Evolutionary conservation across 179 eudicot genomes (phyloP).

Genomic region (Corrigiola litoralis): DNA sequence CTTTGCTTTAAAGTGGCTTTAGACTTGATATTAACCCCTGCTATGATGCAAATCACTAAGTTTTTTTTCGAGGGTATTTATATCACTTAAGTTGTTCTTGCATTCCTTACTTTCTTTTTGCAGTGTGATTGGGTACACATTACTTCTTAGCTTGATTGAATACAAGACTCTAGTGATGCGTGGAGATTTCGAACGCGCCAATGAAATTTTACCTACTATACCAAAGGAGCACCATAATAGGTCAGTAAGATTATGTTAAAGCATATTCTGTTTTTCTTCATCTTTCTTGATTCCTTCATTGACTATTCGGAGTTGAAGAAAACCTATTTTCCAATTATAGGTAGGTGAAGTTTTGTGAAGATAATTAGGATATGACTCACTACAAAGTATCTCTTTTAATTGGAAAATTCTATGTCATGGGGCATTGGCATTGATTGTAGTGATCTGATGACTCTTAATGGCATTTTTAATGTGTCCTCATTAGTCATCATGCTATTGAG

Average conservation of each 20-base stretch:
- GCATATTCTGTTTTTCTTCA: neutral
- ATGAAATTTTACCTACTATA: slow-evolving; percentile 74
- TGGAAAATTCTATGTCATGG: neutral
- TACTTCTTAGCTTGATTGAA: slow-evolving; percentile 86
- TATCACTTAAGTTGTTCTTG: too few relatives aligned
- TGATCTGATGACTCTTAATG: too few relatives aligned
- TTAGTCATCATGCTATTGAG: too few relatives aligned
- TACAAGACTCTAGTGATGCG: slow-evolving; percentile 99
- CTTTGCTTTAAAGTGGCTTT: slow-evolving; percentile 9
- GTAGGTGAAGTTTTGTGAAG: too few relatives aligned
- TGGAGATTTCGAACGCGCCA: slow-evolving; percentile 84
- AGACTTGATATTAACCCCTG: neutral
- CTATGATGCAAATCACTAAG: slow-evolving; percentile 18
- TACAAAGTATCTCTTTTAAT: too few relatives aligned
- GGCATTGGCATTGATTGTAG: too few relatives aligned
- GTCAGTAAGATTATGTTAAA: slow-evolving; percentile 22
- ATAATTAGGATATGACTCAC: too few relatives aligned
- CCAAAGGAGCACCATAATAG: slow-evolving; percentile 96
- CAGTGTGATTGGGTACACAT: slow-evolving; percentile 92
- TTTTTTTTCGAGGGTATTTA: too few relatives aligned
- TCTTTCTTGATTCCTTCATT: too few relatives aligned
- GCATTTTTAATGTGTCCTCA: too few relatives aligned
- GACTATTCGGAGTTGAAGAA: too few relatives aligned
- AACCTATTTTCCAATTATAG: too few relatives aligned
- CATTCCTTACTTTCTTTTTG: slow-evolving; percentile 14